These are phyloP conservation scores for Colletotrichum scovillei DNA, from an alignment of 2,329 filamentous ascomycete genomes.

Conservation along the genomic window DNA sequence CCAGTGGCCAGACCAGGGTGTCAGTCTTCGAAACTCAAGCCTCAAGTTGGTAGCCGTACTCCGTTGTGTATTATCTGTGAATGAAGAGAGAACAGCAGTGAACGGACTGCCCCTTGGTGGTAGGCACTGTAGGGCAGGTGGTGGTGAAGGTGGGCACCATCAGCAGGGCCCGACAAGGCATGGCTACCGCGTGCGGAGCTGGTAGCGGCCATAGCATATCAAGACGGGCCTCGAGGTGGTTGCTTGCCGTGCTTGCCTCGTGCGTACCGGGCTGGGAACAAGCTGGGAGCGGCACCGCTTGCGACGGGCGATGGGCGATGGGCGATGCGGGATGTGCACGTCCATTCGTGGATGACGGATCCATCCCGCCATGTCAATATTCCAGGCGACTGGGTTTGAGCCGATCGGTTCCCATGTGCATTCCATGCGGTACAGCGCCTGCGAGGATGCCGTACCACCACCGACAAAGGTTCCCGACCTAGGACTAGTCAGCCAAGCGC, in stretches of 20 bases:
- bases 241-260: constrained; percentile 12
- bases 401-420: constrained; percentile 27
- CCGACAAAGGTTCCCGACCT: neutral
- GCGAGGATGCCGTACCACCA: constrained; percentile 1
- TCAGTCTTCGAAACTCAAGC: neutral
- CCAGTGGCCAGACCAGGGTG: neutral
- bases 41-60: neutral
- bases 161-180: neutral
- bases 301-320: constrained; percentile 7
- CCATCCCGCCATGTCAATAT: constrained; percentile 25
- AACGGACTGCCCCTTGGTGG: neutral
- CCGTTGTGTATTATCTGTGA: too few relatives aligned
- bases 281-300: constrained; percentile 25
- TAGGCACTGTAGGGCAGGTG: neutral
- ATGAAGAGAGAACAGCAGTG: neutral
- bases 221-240: neutral
- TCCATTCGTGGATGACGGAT: constrained; percentile 12
- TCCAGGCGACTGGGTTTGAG: constrained; percentile 19
- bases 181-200: constrained; percentile 24
- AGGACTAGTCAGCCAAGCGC: neutral
- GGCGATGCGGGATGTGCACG: constrained; percentile 8
- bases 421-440: constrained; percentile 21
- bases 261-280: constrained; percentile 16
- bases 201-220: constrained; percentile 18
- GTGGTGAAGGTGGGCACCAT: neutral